Evolutionary conservation across 768 basidiomycete species (phyloP).

Genomic region (Pholiota microspora): DNA sequence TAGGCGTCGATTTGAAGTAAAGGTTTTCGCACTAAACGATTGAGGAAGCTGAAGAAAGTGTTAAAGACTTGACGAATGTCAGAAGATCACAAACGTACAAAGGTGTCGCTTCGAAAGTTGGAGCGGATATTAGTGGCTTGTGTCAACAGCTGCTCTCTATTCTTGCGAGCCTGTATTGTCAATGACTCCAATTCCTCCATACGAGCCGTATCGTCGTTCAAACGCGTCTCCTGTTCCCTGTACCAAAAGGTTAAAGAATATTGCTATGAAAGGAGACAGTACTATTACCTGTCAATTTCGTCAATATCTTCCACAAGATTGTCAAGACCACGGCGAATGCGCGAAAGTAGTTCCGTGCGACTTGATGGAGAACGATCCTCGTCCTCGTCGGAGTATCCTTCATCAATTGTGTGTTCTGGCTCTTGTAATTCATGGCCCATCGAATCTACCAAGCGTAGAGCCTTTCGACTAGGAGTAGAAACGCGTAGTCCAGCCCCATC

Average conservation of each 20-base stretch:
- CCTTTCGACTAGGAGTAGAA: not conserved
- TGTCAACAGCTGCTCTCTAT: slow-evolving; percentile 28
- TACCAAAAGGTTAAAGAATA: not conserved
- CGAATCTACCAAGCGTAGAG: slow-evolving; percentile 38
- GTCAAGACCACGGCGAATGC: slow-evolving; percentile 56
- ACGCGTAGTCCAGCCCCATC: slow-evolving; percentile 20
- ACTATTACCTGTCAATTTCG: slow-evolving; percentile 53
- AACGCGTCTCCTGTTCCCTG: slow-evolving; percentile 9
- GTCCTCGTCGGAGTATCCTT: slow-evolving; percentile 18
- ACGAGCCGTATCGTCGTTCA: slow-evolving; percentile 40
- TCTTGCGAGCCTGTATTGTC: slow-evolving; percentile 50
- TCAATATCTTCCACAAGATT: slow-evolving; percentile 55
- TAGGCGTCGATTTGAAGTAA: slow-evolving; percentile 16
- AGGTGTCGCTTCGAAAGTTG: not conserved
- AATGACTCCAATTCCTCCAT: slow-evolving; percentile 50
- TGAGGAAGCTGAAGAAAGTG: not conserved
- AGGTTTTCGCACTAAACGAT: not conserved
- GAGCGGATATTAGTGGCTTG: not conserved
- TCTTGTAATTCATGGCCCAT: slow-evolving; percentile 59
- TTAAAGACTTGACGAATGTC: not conserved
- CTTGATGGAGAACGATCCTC: slow-evolving; percentile 21
- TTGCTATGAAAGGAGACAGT: slow-evolving; percentile 1
- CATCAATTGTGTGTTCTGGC: slow-evolving; percentile 21
- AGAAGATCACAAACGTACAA: not conserved
- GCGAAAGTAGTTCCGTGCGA: slow-evolving; percentile 52